Conservation (phyloP, 768 basidiomycete genomes). For the Rhizopogon vinicolor region DNA sequence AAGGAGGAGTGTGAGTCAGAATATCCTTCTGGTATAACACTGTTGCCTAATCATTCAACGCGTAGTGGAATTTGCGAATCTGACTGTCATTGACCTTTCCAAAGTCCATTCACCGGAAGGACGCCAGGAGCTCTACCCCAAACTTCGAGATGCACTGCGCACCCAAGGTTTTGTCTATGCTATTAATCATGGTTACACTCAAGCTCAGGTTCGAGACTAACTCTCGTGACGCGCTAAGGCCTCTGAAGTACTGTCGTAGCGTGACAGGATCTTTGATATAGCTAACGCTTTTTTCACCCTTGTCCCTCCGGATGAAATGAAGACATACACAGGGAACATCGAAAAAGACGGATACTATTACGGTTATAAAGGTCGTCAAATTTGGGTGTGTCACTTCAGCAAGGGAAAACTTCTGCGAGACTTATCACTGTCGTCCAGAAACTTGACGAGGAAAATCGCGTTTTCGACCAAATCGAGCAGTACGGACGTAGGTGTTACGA, state of each 20-base stretch:
- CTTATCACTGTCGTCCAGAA: conserved; percentile 22
- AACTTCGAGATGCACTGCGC: neutral
- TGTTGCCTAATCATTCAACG: neutral
- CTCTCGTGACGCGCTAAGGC: neutral
- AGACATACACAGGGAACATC: conserved; percentile 30
- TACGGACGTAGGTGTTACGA: conserved; percentile 30
- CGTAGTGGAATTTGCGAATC: conserved; percentile 1
- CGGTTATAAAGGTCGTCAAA: conserved; percentile 43
- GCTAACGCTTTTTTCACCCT: conserved; percentile 38
- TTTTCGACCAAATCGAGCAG: conserved; percentile 38
- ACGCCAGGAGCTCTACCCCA: neutral
- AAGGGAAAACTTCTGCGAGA: conserved; percentile 1
- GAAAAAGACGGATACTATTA: conserved; percentile 38
- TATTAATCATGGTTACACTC: conserved; percentile 43
- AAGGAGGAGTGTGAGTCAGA: neutral
- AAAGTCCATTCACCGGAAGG: neutral
- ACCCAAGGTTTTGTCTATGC: conserved; percentile 41
- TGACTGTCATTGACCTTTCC: conserved; percentile 1
- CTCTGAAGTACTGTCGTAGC: conserved; percentile 18
- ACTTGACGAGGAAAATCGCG: conserved; percentile 29
- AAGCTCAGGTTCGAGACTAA: conserved; percentile 28
- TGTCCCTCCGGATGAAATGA: conserved; percentile 38
- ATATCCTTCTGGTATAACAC: neutral
- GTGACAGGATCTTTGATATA: conserved; percentile 43
- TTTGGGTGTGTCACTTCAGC: conserved; percentile 32